These are phyloP conservation scores for Przewalskia tangutica DNA, from an alignment of 257 asterid genomes.

Conservation along the genomic window DNA sequence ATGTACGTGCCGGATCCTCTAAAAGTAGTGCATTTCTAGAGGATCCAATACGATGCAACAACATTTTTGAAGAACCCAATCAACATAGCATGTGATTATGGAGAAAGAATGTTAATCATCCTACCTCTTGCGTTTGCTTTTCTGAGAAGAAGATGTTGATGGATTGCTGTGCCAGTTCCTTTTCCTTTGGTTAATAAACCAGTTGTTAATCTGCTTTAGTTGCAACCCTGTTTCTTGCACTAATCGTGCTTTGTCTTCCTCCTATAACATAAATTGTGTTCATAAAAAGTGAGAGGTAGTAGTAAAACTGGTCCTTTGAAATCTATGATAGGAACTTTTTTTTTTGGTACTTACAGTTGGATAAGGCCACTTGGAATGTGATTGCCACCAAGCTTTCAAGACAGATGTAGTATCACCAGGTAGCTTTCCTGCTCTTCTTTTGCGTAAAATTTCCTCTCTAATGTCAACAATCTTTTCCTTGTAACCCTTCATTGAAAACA, in stretches of 20 bases:
- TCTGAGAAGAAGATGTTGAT: constrained; percentile 68
- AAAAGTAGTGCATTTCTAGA: too few relatives aligned
- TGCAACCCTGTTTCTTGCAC: constrained; percentile 93
- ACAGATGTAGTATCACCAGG: constrained; percentile 78
- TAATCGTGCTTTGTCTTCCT: constrained; percentile 82
- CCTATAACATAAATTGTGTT: constrained; percentile 32
- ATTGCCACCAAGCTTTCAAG: constrained; percentile 79
- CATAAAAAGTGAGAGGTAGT: neutral
- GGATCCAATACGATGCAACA: too few relatives aligned
- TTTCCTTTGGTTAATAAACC: constrained; percentile 96
- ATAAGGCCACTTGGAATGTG: constrained; percentile 89
- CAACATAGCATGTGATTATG: neutral
- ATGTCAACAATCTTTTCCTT: constrained; percentile 56
- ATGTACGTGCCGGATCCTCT: too few relatives aligned
- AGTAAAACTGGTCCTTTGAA: neutral
- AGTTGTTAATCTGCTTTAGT: constrained; percentile 78
- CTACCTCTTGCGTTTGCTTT: constrained; percentile 89
- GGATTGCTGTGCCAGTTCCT: constrained; percentile 95
- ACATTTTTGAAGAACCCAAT: too few relatives aligned
- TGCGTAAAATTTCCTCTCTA: constrained; percentile 57
- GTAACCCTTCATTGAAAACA: constrained; percentile 26
- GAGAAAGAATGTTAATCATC: neutral
- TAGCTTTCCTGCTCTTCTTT: constrained; percentile 73
- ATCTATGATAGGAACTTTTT: neutral
- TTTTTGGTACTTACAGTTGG: constrained; percentile 42